These are phyloP conservation scores for Xanthoconium stramineum DNA, from an alignment of 768 basidiomycete genomes.

Conservation along the genomic window DNA sequence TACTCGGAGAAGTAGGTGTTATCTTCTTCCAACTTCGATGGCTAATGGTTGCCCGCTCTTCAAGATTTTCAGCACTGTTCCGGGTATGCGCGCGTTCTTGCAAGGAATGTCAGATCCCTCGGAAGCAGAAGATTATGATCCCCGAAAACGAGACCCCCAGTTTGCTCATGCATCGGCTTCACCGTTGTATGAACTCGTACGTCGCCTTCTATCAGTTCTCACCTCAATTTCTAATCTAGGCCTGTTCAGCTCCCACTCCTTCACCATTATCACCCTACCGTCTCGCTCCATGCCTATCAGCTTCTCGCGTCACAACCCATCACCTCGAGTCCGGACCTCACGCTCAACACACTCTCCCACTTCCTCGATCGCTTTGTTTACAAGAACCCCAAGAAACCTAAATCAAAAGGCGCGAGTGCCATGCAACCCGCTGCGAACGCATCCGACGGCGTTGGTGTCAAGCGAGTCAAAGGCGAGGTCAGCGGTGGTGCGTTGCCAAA, in stretches of 20 bases:
- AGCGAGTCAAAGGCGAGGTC: slow-evolving; percentile 62
- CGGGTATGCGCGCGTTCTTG: slow-evolving; percentile 46
- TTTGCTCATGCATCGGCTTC: slow-evolving; percentile 77
- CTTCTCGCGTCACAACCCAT: slow-evolving; percentile 70
- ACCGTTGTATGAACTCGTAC: slow-evolving; percentile 88
- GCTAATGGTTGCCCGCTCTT: not conserved
- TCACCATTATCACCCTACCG: slow-evolving; percentile 86
- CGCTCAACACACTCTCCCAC: slow-evolving; percentile 88
- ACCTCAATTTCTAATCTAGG: not conserved
- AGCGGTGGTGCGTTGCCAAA: slow-evolving; percentile 56
- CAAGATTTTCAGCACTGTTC: slow-evolving; percentile 50
- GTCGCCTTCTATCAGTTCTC: slow-evolving; percentile 23
- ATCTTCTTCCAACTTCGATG: not conserved
- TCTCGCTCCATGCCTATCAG: slow-evolving; percentile 83
- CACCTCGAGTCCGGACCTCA: slow-evolving; percentile 82
- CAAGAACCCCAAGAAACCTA: slow-evolving; percentile 85
- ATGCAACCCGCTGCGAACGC: slow-evolving; percentile 91
- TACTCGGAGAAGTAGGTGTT: slow-evolving; percentile 77
- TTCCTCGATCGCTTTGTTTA: slow-evolving; percentile 98
- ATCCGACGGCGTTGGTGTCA: slow-evolving; percentile 63
- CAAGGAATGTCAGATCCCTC: slow-evolving; percentile 30
- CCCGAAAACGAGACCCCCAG: slow-evolving; percentile 85
- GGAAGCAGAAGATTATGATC: slow-evolving; percentile 60
- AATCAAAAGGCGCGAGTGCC: slow-evolving; percentile 74
- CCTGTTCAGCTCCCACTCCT: slow-evolving; percentile 67